Evolutionary conservation across 345 rosid species (phyloP), one percentile per base, ranked within the genome.

Genomic region (Psidium guajava): DNA sequence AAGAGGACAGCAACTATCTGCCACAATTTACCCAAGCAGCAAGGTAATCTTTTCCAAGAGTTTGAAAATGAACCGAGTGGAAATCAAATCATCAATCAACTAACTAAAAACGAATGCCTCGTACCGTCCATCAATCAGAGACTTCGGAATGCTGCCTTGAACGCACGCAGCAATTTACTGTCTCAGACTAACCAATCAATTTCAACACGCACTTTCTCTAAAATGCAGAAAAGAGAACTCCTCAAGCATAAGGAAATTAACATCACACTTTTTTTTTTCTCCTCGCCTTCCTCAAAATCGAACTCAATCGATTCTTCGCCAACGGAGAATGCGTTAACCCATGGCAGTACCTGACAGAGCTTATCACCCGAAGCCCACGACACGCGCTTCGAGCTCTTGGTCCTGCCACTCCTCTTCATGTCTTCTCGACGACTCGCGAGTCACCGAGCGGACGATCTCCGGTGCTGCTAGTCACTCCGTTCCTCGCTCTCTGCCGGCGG

Each of bases 271-370:
- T 4, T 69, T 4, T 69, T 11, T 2, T 32, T 16, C 11, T 18
- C 8, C 16, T 59, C 14, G 15, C 42, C 40, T 14, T 61, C 21
- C 40, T 32, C 55, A 40, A 53, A 82, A 32, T 53, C 84, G 12
- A 54, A 52, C 28, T 54, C 49, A 2, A 81, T 32, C 8, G 55
- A 81, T 49, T 15, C 55, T 12, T 52, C 24, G 36, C 54, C 52
- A 50, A 24, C 27, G 22, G 32, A 82, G n/a, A 81, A 82, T 7
- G 24, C 10, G 83, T 53, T 84, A 22, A 28, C 47, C 42, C 74
- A 74, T 22, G 40, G 56, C 21, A 73, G 87, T 92, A 95, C 95
- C 95, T 93, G 95, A 91, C 91, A 89, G 88, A 93, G 92, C 82
- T 86, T 89, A 89, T 83, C 89, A 81, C 86, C 94, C 24, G 90